Base-by-base conservation (phyloP, 352 stramenopile genomes). In the Hyaloperonospora arabidopsidis region DNA sequence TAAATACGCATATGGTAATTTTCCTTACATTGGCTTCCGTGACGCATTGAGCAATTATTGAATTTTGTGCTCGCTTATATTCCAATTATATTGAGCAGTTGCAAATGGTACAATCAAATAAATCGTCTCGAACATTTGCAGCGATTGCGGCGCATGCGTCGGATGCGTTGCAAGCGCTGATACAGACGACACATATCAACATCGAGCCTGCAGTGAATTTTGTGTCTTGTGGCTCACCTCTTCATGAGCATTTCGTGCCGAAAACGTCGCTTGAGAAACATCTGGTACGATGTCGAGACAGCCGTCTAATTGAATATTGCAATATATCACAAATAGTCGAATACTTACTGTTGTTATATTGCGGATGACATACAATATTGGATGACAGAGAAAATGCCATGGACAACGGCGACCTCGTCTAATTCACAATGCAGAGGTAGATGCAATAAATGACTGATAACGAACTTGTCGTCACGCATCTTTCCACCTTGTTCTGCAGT, bases 211-310 rank as follows among this genome's bases (percentile, higher is more conserved):
- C 54, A 1, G 65, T 53, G 8, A 57, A 50, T 3, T 64, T 82
- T n/a, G 68, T 79, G 35, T 58, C 59, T 2, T 86, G 72, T 53
- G 54, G 49, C 0, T 49, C 41, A 15, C 21, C 39, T 4, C 40
- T 45, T 14, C 3, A 63, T 40, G 59, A 67, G 28, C 75, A 86
- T 39, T 82, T 74, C 19, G 65, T 84, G 21, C 68, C 57, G 18
- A 51, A 56, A 41, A 15, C 41, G 18, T 62, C 63, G 13, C 53
- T 84, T 34, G 54, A 64, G 22, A 50, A 28, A 34, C 75, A 86
- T 58, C 65, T 78, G 66, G 75, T 86, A 49, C n/a, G 47, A 46
- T 29, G 6, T 46, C 10, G 13, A 29, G 8, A 5, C 10, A 18
- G 21, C 25, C 18, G 11, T 25, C 1, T 19, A 25, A 7, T 10